phyloP scores from a whole-genome alignment of 2,329 filamentous ascomycete species.

The Pestalotiopsis sp. region DNA sequence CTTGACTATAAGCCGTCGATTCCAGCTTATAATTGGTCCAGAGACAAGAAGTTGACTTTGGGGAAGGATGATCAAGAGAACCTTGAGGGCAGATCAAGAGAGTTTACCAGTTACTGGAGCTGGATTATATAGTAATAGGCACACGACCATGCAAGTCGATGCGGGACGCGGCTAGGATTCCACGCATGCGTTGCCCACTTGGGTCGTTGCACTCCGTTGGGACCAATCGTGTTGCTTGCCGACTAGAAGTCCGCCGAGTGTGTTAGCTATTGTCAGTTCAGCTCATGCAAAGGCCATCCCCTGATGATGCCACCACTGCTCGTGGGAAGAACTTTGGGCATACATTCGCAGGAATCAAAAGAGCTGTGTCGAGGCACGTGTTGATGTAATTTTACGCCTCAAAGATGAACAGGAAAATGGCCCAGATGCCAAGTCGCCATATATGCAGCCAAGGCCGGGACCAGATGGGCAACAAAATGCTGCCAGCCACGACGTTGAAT shows the following conservation, averaged over 20 bases:
- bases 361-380: conserved; percentile 10
- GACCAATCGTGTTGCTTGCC: conserved; percentile 6
- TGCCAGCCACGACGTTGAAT: too few species aligned
- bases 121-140: background rate
- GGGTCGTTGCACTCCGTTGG: background rate
- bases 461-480: background rate
- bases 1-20: conserved; percentile 13
- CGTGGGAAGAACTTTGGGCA: background rate
- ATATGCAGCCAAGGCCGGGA: conserved; percentile 5
- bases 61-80: background rate
- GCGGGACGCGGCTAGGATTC: background rate
- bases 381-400: background rate
- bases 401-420: background rate
- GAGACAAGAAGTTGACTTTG: background rate
- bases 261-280: background rate
- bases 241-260: background rate
- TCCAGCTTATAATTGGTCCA: background rate
- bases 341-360: conserved; percentile 1
- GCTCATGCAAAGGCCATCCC: background rate
- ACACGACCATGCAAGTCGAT: conserved; percentile 2
- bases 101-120: background rate
- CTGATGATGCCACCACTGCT: background rate
- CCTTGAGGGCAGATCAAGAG: conserved; percentile 2
- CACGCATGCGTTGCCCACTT: background rate
- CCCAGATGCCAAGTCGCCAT: conserved; percentile 5